Conservation (phyloP, 768 basidiomycete genomes). For the Psilocybe cubensis region DNA sequence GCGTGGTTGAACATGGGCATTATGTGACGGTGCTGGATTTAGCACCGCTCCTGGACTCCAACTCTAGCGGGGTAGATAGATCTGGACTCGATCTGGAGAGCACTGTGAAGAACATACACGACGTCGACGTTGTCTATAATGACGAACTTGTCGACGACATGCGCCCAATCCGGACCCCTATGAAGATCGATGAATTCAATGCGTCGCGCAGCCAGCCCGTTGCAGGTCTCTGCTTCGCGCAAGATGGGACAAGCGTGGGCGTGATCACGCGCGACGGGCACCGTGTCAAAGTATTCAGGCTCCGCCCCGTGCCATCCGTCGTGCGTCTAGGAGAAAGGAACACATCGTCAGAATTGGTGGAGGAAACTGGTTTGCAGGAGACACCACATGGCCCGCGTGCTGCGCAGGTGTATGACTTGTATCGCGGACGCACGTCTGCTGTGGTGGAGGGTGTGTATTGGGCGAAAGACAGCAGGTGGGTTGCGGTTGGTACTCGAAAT, state of each 20-base stretch:
- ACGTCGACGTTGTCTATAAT: too few species aligned
- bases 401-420: constrained; percentile 70
- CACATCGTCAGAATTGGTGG: too few species aligned
- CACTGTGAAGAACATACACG: too few species aligned
- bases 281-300: constrained; percentile 49
- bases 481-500: constrained; percentile 67
- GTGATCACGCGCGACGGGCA: constrained; percentile 61
- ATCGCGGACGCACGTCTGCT: constrained; percentile 73
- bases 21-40: constrained; percentile 65
- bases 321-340: too few species aligned
- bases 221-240: constrained; percentile 50
- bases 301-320: constrained; percentile 21
- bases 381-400: constrained; percentile 30
- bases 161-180: background rate
- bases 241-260: constrained; percentile 55
- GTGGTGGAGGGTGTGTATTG: constrained; percentile 58
- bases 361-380: too few species aligned
- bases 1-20: constrained; percentile 34
- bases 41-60: constrained; percentile 23
- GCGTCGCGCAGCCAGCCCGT: constrained; percentile 52
- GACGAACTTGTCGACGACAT: too few species aligned
- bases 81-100: too few species aligned
- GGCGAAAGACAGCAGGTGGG: constrained; percentile 65
- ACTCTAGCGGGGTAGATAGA: too few species aligned
- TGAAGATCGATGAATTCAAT: constrained; percentile 49